Percentiles rank a stretch among this genome's conserved stretches.
Evolutionary conservation across 2,329 filamentous ascomycete genomes (phyloP).

Genomic region (Chaetoscypha palmicola): DNA sequence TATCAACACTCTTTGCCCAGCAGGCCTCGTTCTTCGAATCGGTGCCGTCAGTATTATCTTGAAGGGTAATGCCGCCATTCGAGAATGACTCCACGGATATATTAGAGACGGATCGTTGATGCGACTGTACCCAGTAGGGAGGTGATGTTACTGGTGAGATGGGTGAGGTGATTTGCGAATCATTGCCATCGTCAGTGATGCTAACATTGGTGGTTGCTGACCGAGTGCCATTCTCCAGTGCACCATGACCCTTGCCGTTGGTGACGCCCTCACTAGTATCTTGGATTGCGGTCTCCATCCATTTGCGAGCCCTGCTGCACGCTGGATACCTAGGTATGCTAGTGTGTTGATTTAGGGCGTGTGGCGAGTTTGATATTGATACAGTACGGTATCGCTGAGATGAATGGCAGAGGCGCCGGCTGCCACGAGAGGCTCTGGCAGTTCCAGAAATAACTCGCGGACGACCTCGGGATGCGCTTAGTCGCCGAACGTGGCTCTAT

Average conservation of each 20-base stretch:
- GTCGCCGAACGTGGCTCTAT: no score
- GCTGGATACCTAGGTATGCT: background rate
- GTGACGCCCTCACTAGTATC: slow-evolving; percentile 1
- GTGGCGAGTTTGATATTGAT: slow-evolving; percentile 17
- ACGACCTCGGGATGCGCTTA: no score
- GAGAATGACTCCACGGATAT: slow-evolving; percentile 43
- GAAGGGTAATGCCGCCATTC: slow-evolving; percentile 50
- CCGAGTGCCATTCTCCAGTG: background rate
- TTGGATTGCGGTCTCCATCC: slow-evolving; percentile 23
- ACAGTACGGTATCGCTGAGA: background rate
- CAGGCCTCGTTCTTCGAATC: slow-evolving; percentile 49
- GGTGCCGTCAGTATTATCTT: slow-evolving; percentile 47
- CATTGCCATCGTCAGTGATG: slow-evolving; percentile 7
- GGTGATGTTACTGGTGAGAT: slow-evolving; percentile 31
- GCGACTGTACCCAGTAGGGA: slow-evolving; percentile 35
- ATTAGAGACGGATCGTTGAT: slow-evolving; percentile 33
- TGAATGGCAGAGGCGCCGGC: background rate
- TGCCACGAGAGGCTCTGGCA: background rate
- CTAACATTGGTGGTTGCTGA: background rate
- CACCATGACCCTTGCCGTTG: background rate
- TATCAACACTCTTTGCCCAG: slow-evolving; percentile 57
- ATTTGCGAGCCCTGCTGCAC: slow-evolving; percentile 21
- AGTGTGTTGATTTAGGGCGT: background rate
- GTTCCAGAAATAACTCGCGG: background rate
- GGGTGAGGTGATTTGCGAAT: slow-evolving; percentile 13